phyloP scores from a whole-genome alignment of 345 rosid genomes.

The Alliaria petiolata region DNA sequence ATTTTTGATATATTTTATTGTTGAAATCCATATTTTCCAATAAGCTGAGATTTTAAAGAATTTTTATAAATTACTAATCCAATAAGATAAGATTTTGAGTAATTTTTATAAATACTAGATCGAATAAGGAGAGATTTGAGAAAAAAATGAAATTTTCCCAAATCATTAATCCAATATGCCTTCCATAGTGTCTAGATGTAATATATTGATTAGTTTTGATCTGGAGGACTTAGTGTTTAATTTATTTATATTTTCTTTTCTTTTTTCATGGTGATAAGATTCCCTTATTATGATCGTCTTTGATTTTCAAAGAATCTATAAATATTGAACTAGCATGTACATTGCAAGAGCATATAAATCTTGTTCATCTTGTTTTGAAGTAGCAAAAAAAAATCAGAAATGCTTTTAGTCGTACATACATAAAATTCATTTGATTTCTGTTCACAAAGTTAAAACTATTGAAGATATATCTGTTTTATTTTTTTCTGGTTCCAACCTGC shows the following conservation, averaged over 20 bases:
- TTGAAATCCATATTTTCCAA: too few species aligned
- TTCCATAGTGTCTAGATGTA: neutral
- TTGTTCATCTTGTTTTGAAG: neutral
- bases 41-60: too few species aligned
- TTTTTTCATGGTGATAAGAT: neutral
- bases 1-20: too few species aligned
- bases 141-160: too few species aligned
- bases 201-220: neutral
- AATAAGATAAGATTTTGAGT: too few species aligned
- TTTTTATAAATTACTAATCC: too few species aligned
- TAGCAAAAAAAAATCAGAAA: neutral
- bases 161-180: too few species aligned
- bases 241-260: neutral
- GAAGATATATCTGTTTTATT: neutral
- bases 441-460: neutral
- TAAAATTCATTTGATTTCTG: neutral
- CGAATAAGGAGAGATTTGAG: too few species aligned
- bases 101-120: too few species aligned
- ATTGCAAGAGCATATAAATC: neutral
- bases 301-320: neutral
- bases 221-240: neutral
- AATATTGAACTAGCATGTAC: neutral
- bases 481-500: neutral
- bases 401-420: neutral
- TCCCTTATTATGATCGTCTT: neutral